Conservation (phyloP, 306 rosid genomes). For the Fragaria iinumae region DNA sequence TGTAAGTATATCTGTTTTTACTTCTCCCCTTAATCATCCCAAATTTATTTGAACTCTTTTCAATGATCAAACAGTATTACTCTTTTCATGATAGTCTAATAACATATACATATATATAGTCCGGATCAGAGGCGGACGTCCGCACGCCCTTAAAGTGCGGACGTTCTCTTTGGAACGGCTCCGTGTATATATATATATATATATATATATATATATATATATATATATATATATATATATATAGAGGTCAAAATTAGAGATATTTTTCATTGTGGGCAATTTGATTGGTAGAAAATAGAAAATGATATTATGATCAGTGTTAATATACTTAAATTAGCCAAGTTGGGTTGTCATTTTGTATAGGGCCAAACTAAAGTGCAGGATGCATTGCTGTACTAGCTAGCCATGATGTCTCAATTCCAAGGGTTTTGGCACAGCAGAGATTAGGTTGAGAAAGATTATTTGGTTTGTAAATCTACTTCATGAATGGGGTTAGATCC, state of each 20-base stretch:
- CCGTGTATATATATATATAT: no score
- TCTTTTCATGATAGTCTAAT: not conserved
- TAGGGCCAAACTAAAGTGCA: not conserved
- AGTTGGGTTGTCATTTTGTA: not conserved
- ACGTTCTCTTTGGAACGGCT: no score
- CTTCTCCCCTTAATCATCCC: not conserved
- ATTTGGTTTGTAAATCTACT: not conserved
- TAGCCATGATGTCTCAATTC: not conserved
- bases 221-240: no score
- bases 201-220: not conserved
- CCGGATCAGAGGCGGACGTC: no score
- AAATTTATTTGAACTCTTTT: not conserved
- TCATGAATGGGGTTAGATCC: constrained; percentile 1
- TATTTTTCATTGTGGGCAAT: not conserved
- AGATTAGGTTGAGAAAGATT: not conserved
- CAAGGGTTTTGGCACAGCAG: constrained; percentile 11
- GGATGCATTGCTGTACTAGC: not conserved
- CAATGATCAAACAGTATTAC: not conserved
- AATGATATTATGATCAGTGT: not conserved
- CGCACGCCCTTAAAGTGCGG: no score
- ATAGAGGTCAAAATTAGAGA: not conserved
- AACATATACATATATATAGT: not conserved
- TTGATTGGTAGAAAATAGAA: not conserved
- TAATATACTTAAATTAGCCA: not conserved
- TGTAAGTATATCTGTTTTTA: not conserved